A percentile compares a stretch with the other conserved stretches of the same genome.
Conservation (phyloP, 1,284 basidiomycete species). For the Meira miltonrushii region DNA sequence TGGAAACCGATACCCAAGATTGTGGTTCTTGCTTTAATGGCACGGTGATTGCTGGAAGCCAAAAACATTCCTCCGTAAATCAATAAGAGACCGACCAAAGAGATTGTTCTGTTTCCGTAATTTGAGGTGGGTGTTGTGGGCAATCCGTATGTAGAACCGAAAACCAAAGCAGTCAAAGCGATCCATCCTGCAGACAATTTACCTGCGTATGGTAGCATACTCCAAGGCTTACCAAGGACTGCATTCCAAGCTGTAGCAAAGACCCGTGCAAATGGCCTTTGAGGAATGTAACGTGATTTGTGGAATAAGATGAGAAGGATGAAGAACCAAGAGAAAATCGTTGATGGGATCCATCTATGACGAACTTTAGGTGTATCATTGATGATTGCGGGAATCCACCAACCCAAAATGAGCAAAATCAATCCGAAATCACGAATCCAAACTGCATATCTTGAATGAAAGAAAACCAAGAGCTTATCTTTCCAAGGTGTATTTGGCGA, state of each 20-base stretch:
- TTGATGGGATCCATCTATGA: constrained; percentile 14
- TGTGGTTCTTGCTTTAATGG: constrained; percentile 35
- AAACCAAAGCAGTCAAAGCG: constrained; percentile 33
- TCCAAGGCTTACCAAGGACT: constrained; percentile 29
- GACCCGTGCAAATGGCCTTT: constrained; percentile 32
- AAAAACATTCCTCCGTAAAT: constrained; percentile 38
- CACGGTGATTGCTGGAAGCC: constrained; percentile 27
- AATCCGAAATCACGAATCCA: constrained; percentile 20
- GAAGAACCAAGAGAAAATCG: constrained; percentile 33
- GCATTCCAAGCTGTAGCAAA: constrained; percentile 27
- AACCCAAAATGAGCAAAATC: constrained; percentile 18
- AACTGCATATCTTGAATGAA: constrained; percentile 16
- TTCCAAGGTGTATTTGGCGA: neutral
- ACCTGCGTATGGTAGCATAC: constrained; percentile 30
- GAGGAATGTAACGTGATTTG: constrained; percentile 41
- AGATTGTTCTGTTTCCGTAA: constrained; percentile 33
- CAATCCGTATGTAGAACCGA: constrained; percentile 42
- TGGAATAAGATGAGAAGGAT: constrained; percentile 48
- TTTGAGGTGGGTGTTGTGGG: constrained; percentile 29
- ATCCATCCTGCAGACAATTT: constrained; percentile 34
- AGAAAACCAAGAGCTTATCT: constrained; percentile 4
- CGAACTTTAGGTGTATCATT: constrained; percentile 10
- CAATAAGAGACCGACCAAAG: constrained; percentile 37
- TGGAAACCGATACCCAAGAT: constrained; percentile 43
- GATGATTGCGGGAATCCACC: constrained; percentile 20